These are phyloP conservation scores for Candolleomyces aberdarensis DNA, from an alignment of 768 basidiomycete species.

Conservation along the genomic window DNA sequence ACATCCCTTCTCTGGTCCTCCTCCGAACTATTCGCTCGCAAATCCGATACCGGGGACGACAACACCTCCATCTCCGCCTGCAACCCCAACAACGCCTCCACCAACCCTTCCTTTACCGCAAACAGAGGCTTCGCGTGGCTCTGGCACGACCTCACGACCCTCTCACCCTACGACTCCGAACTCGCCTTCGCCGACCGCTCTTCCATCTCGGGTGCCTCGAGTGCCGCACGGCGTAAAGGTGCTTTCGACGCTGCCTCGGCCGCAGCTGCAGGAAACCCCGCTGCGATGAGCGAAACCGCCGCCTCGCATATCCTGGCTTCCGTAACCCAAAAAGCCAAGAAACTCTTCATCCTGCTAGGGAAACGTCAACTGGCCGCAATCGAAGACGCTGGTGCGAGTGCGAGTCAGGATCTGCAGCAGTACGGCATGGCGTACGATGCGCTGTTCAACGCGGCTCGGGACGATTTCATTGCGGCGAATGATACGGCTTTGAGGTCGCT, in stretches of 20 bases:
- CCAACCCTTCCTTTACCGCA: slow-evolving; percentile 16
- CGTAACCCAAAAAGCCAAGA: slow-evolving; percentile 84
- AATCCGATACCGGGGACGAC: slow-evolving; percentile 21
- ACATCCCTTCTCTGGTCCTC: slow-evolving; percentile 82
- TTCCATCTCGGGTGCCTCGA: slow-evolving; percentile 53
- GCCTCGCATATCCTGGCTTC: slow-evolving; percentile 80
- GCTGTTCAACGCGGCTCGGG: slow-evolving; percentile 71
- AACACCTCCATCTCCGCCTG: background rate
- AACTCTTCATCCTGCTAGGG: slow-evolving; percentile 73
- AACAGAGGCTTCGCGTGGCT: slow-evolving; percentile 67
- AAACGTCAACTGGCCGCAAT: slow-evolving; percentile 64
- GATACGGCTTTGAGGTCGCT: slow-evolving; percentile 81
- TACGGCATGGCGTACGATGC: slow-evolving; percentile 62
- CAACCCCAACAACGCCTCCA: background rate
- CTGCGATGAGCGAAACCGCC: slow-evolving; percentile 68
- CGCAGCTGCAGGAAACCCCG: slow-evolving; percentile 29
- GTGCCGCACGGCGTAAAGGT: slow-evolving; percentile 35
- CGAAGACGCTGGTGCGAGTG: slow-evolving; percentile 35
- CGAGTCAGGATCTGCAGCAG: slow-evolving; percentile 43
- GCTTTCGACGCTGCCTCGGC: slow-evolving; percentile 14
- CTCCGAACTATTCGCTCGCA: slow-evolving; percentile 57
- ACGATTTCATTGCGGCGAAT: slow-evolving; percentile 85
- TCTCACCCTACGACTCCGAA: slow-evolving; percentile 78
- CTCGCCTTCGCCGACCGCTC: slow-evolving; percentile 64
- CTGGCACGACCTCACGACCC: slow-evolving; percentile 90